Evolutionary conservation across 208 protist species (phyloP), one percentile per base, ranked within the genome.

Genomic region (Leishmania tropica): DNA sequence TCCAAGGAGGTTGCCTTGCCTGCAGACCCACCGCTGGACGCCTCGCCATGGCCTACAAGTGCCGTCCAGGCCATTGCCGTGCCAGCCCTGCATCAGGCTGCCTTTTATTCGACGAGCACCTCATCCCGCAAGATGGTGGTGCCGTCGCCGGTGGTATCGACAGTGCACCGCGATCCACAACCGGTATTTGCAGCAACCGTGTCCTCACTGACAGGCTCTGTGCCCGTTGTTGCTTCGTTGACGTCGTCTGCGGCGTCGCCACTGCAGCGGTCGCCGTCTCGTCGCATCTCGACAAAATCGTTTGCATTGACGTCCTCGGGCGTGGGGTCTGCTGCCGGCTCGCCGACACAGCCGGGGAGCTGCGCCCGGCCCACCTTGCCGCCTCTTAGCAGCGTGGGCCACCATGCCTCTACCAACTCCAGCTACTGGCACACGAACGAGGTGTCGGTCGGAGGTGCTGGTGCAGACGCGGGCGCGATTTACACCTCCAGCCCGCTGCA

Each of bases 401-500:
- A 79, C 6, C 74, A 76, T 15, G 73, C 53, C 11, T 85, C 78
- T 4, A 81, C 54, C 48, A 58, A 68, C 7, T 76, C 74, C 6
- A 13, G 47, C 13, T 75, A 65, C 60, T 78, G 70, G 3, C 71
- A 71, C 60, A 35, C 11, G 35, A 81, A 76, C 60, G 81, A 85
- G 67, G 40, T 42, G n/a, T 24, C 42, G 11, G 0, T 40, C 1
- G 54, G 65, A 62, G 76, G 75, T 53, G 70, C 13, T 31, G 71
- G 76, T 7, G 45, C 60, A 45, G 76, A 54, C 11, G n/a, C 45
- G 35, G 56, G 65, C 45, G 56, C 67, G 24, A 24, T 37, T 65
- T 11, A n/a, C 56, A 13, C 31, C 48, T 68, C 74, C 81, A 71
- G 65, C 35, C 78, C 82, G 10, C 1, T 76, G 53, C 51, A 75